Evolutionary conservation across 1,139 yeast genomes (phyloP).

Genomic region (Yamadazyma membranifaciens): DNA sequence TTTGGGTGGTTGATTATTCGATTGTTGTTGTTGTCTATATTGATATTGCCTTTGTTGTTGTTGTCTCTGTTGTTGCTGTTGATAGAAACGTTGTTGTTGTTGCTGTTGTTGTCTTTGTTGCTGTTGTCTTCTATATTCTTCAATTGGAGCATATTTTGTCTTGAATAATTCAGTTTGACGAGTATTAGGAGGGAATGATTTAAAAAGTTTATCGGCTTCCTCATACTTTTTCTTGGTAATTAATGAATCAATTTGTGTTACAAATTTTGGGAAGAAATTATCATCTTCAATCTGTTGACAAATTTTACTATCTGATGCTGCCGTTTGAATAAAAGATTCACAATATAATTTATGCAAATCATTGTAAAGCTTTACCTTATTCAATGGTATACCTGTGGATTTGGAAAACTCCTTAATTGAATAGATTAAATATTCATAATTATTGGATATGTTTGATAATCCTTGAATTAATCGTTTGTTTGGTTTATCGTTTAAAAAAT

Average conservation of each 20-base stretch:
- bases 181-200: constrained; percentile 30
- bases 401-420: constrained; percentile 21
- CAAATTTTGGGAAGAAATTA: constrained; percentile 43
- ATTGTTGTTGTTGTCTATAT: constrained; percentile 45
- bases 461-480: constrained; percentile 29
- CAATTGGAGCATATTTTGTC: constrained; percentile 26
- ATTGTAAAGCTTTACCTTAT: constrained; percentile 19
- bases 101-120: constrained; percentile 45
- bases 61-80: constrained; percentile 47
- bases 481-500: constrained; percentile 28
- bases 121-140: constrained; percentile 18
- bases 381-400: constrained; percentile 7
- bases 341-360: constrained; percentile 46
- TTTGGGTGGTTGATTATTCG: constrained; percentile 38
- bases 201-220: constrained; percentile 40
- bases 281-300: constrained; percentile 35
- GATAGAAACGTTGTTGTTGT: constrained; percentile 39
- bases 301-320: constrained; percentile 24
- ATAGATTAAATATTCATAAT: constrained; percentile 33
- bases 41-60: constrained; percentile 43
- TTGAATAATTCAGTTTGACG: constrained; percentile 41
- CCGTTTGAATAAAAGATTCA: constrained; percentile 40
- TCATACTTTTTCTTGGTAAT: constrained; percentile 38
- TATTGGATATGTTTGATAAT: constrained; percentile 23
- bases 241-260: constrained; percentile 44